Percentiles rank a stretch among this genome's conserved stretches.
Evolutionary conservation across 371 early-diverging fungal genomes (phyloP).

Genomic region (Haplosporangium sp.): DNA sequence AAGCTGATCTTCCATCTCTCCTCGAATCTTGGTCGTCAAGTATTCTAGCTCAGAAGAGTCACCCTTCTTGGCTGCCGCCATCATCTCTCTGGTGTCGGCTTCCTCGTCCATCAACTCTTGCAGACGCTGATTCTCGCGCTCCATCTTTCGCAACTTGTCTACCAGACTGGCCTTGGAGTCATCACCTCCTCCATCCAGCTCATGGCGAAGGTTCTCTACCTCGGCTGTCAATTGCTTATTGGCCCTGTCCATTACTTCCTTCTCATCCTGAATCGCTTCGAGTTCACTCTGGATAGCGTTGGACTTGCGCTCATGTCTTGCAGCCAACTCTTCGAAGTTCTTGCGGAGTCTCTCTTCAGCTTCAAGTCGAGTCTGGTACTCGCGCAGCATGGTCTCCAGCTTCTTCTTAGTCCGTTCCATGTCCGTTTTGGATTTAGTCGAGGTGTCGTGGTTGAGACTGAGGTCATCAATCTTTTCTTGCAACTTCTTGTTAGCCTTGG

Average conservation of each 20-base stretch:
- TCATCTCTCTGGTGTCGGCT: slow-evolving; percentile 62
- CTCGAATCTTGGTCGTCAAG: slow-evolving; percentile 62
- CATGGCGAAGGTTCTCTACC: slow-evolving; percentile 62
- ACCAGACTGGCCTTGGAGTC: slow-evolving; percentile 64
- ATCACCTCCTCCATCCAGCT: slow-evolving; percentile 69
- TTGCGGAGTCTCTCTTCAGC: slow-evolving; percentile 70
- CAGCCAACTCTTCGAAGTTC: slow-evolving; percentile 80
- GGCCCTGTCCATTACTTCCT: slow-evolving; percentile 69
- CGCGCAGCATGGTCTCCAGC: slow-evolving; percentile 66
- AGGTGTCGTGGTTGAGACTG: slow-evolving; percentile 62
- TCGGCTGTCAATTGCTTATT: slow-evolving; percentile 75
- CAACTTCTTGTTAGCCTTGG: slow-evolving; percentile 70
- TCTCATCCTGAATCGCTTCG: slow-evolving; percentile 71
- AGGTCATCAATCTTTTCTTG: slow-evolving; percentile 73
- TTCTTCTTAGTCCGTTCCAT: slow-evolving; percentile 75
- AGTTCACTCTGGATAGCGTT: slow-evolving; percentile 73
- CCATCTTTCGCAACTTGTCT: slow-evolving; percentile 69
- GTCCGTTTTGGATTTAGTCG: slow-evolving; percentile 73
- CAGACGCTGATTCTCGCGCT: slow-evolving; percentile 72
- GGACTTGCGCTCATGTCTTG: slow-evolving; percentile 83
- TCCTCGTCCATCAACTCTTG: slow-evolving; percentile 73
- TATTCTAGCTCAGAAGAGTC: slow-evolving; percentile 63
- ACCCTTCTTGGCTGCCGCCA: slow-evolving; percentile 59
- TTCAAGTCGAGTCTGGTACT: slow-evolving; percentile 73
- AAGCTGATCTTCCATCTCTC: slow-evolving; percentile 75